Evolutionary conservation across 345 rosid genomes (phyloP), one percentile per base, ranked within the genome.

Genomic region (Corymbia maculata): DNA sequence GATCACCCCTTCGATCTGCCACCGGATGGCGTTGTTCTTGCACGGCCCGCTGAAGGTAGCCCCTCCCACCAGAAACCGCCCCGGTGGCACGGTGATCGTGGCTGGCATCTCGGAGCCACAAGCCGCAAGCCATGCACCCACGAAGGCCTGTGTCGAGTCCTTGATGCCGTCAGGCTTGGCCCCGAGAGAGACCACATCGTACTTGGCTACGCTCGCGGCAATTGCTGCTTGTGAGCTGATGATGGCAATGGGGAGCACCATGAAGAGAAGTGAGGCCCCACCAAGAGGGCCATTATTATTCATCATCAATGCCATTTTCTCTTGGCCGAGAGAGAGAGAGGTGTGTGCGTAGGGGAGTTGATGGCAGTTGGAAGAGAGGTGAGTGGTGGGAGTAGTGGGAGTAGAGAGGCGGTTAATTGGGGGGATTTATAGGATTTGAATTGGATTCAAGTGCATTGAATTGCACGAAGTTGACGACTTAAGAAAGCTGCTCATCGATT

Each of bases 131-230:
- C 99, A 97, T 13, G 94, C 95, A 1, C 88, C 82, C 51, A 90
- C 49, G 52, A 97, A 95, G 52, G 95, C 95, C 61, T 89, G 66
- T 52, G 95, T 92, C 22, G 98, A 93, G 92, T 95, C 97, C 8
- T 91, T 92, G 50, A 64, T 88, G 22, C 95, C 95, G 14, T 93
- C 95, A 0, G 93, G 93, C 86, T 90, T 94, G 59, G 98, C 99
- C 21, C 94, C 92, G 13, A 89, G 86, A 13, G 87, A 30, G 10
- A 88, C 75, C 14, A 88, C 87, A 10, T 88, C 28, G 32, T 64
- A 68, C 53, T 12, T 26, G 86, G 89, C 79, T 4, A 47, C 79
- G 70, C 30, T 17, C 13, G 26, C 53, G 26, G 26, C 26, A 36
- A 42, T 42, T 36, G 49, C 13, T 11, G 82, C 84, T 22, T 21